Conservation (phyloP, 331 rosid species). For the Malus hybrid region DNA sequence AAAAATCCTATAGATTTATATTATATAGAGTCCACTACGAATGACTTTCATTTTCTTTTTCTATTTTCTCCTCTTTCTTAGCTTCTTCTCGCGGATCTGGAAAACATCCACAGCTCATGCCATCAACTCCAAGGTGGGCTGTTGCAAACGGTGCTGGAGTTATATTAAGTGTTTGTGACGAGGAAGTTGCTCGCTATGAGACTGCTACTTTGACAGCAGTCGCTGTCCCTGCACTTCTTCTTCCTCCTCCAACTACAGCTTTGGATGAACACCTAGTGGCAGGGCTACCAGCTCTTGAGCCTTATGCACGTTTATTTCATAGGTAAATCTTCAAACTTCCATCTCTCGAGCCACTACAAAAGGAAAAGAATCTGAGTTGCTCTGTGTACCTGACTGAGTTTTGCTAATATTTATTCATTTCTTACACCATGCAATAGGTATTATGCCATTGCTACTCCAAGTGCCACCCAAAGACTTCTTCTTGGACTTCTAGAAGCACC, state of each 20-base stretch:
- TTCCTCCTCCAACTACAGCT: slow-evolving; percentile 99
- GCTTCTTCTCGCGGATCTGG: slow-evolving; percentile 96
- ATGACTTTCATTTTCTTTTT: background rate
- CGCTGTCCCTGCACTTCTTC: slow-evolving; percentile 94
- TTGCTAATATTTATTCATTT: slow-evolving; percentile 6
- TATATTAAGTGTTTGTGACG: slow-evolving; percentile 92
- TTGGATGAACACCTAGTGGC: slow-evolving; percentile 97
- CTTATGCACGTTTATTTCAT: slow-evolving; percentile 95
- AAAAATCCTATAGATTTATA: too few relatives aligned
- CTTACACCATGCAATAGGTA: slow-evolving; percentile 36
- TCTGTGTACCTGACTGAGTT: slow-evolving; percentile 2
- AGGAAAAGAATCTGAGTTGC: background rate
- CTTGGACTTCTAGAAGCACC: slow-evolving; percentile 99
- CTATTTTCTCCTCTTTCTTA: slow-evolving; percentile 18
- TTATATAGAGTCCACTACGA: background rate
- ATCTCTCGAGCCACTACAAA: slow-evolving; percentile 8
- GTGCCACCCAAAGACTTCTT: slow-evolving; percentile 99
- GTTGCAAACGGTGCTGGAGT: slow-evolving; percentile 99
- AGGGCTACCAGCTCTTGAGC: slow-evolving; percentile 97
- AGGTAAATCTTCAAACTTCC: slow-evolving; percentile 45
- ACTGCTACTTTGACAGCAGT: slow-evolving; percentile 94
- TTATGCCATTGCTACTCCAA: slow-evolving; percentile 98
- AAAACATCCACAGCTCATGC: slow-evolving; percentile 95
- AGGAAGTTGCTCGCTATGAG: slow-evolving; percentile 93
- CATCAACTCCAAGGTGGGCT: slow-evolving; percentile 98